Percentiles rank a stretch among this genome's conserved stretches.
These are phyloP conservation scores for Loxodes magnus DNA, from an alignment of 73 alveolate genomes.

Conservation along the genomic window DNA sequence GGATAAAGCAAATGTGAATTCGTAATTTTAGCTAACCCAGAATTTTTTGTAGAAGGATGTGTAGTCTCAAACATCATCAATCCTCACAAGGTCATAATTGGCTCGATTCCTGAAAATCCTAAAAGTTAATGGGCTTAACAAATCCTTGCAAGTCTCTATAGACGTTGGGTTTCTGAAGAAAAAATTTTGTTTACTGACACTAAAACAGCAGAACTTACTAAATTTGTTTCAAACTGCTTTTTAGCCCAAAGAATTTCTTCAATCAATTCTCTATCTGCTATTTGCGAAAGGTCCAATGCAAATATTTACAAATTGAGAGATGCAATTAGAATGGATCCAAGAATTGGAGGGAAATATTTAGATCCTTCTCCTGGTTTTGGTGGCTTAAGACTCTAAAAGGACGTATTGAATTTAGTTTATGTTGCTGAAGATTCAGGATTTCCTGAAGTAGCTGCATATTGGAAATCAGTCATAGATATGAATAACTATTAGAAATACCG, in stretches of 20 bases:
- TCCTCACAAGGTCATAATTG: too few relatives aligned
- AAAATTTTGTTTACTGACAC: constrained; percentile 19
- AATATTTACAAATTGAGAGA: constrained; percentile 50
- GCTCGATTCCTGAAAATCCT: too few relatives aligned
- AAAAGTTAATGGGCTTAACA: too few relatives aligned
- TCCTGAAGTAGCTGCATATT: constrained; percentile 12
- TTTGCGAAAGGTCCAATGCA: constrained; percentile 70
- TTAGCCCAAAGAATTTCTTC: constrained; percentile 69
- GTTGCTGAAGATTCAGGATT: constrained; percentile 12
- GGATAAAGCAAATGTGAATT: too few relatives aligned
- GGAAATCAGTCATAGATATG: constrained; percentile 3
- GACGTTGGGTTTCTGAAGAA: constrained; percentile 24
- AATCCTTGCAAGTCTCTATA: constrained; percentile 8
- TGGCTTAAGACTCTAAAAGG: constrained; percentile 78
- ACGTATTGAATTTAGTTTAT: constrained; percentile 11
- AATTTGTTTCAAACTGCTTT: constrained; percentile 65
- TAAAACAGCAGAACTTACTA: constrained; percentile 45
- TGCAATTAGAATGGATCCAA: constrained; percentile 56
- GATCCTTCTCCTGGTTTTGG: constrained; percentile 74
- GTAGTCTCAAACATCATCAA: too few relatives aligned
- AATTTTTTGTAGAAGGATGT: too few relatives aligned
- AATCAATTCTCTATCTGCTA: constrained; percentile 64
- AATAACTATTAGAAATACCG: too few relatives aligned
- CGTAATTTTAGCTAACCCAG: too few relatives aligned
- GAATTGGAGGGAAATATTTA: constrained; percentile 61